Conservation (phyloP, 139 green algal genomes). For the Cymbomonas tetramitiformis region DNA sequence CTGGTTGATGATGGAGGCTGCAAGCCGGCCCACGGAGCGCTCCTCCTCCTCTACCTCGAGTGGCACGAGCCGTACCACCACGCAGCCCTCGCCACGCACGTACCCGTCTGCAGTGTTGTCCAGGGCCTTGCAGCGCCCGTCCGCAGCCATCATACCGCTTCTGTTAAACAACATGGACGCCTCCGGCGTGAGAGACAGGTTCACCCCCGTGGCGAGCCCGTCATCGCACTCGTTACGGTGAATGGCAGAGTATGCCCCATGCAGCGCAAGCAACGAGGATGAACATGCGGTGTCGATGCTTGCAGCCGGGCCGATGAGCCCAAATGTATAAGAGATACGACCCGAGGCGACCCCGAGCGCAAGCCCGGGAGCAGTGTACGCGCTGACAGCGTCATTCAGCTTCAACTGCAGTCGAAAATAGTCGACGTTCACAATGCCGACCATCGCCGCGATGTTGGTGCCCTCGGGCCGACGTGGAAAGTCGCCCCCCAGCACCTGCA, state of each 20-base stretch:
- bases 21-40: not conserved
- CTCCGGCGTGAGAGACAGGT: slow-evolving; percentile 46
- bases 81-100: slow-evolving; percentile 49
- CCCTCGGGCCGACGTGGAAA: slow-evolving; percentile 42
- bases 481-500: slow-evolving; percentile 41
- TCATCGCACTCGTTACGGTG: not conserved
- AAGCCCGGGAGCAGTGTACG: not conserved
- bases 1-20: slow-evolving; percentile 47
- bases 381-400: not conserved
- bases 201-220: slow-evolving; percentile 38
- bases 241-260: slow-evolving; percentile 28
- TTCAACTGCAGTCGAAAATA: slow-evolving; percentile 22
- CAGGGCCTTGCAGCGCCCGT: slow-evolving; percentile 70
- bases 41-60: not conserved
- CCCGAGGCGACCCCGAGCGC: slow-evolving; percentile 19
- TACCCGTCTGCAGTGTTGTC: slow-evolving; percentile 70
- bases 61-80: slow-evolving; percentile 20
- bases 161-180: slow-evolving; percentile 15
- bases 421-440: not conserved
- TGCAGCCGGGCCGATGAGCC: not conserved
- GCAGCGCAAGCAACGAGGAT: slow-evolving; percentile 22
- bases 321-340: slow-evolving; percentile 12
- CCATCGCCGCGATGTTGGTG: not conserved
- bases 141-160: slow-evolving; percentile 51
- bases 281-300: slow-evolving; percentile 25